Base-by-base conservation (phyloP, 768 basidiomycete genomes). In the Coprinellus micaceus region DNA sequence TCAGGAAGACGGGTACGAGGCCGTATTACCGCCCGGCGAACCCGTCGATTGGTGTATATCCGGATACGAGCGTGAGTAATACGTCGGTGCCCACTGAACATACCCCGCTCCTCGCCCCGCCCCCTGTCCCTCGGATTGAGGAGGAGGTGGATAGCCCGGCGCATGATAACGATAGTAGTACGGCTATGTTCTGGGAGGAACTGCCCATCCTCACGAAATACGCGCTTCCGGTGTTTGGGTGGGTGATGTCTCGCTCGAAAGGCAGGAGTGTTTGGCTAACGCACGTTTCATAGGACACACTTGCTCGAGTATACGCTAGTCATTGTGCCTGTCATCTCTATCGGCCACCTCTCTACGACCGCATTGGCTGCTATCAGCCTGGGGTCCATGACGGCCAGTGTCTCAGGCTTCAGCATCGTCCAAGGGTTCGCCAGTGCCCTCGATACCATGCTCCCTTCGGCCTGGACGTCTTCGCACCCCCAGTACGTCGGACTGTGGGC, bases 371-470 rank as follows among this genome's bases (percentile, higher is more conserved):
- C 91, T 0, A 83, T 88, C 24, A 86, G 82, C 19, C 71, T 90
- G 11, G 87, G 82, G 2, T 84, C 82, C 11, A 88, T 90, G 86
- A 88, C 87, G 0, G 84, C 84, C 19, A 82, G 79, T 51, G 84
- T 86, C 11, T 85, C 89, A 1, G 88, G 83, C 1, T 88, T 88
- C 62, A 89, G 86, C 60, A 86, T 96, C 53, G 74, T 94, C 5
- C 88, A 89, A 60, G 93, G 93, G 19, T 83, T 96, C 53, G 75
- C 83, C 7, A 90, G 88, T 48, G 86, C 92, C 0, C 82, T 99
- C 19, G 97, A 99, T 68, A 95, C 95, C 0, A 81, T 99, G 63
- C 83, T 98, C 9, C 96, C 97, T 0, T 84, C 91, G 37, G 94
- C 96, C 15, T 99, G 91, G 94, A 95, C 97, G 0, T 94, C 93